Evolutionary conservation across 2,329 filamentous ascomycete species (phyloP).

Genomic region (Whalleya microplaca): DNA sequence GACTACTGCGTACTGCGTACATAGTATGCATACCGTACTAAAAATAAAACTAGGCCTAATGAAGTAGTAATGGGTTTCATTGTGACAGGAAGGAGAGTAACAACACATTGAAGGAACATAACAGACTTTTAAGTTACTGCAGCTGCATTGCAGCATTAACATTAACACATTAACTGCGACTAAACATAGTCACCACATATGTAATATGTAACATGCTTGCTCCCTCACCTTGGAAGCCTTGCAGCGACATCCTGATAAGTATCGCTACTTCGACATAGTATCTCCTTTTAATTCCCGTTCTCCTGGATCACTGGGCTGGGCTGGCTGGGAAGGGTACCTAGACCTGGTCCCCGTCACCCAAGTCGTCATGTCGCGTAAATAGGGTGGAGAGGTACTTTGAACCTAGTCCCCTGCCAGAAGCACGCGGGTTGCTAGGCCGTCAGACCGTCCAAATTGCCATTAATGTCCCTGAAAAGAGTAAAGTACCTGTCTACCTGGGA

Average conservation of each 20-base stretch:
- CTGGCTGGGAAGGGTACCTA: background rate
- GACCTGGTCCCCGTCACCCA: background rate
- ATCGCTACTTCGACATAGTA: background rate
- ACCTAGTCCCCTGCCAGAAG: constrained; percentile 20
- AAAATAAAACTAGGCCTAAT: background rate
- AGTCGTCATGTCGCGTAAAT: background rate
- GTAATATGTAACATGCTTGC: background rate
- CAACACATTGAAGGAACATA: too few relatives aligned
- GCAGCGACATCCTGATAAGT: background rate
- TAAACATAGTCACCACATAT: background rate
- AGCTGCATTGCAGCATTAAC: too few relatives aligned
- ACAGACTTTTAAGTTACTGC: too few relatives aligned
- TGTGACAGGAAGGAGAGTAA: too few relatives aligned
- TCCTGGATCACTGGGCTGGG: too few relatives aligned
- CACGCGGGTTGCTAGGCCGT: constrained; percentile 25
- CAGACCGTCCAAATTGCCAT: constrained; percentile 10
- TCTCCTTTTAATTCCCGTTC: background rate
- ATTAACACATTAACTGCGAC: too few relatives aligned
- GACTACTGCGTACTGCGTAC: too few relatives aligned
- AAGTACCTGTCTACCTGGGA: constrained; percentile 9
- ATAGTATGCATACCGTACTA: background rate
- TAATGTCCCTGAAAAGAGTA: constrained; percentile 11
- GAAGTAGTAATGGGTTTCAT: background rate
- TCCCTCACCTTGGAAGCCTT: background rate
- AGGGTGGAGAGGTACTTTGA: background rate